Conservation (phyloP, 1,139 yeast genomes). For the Debaryomycetaceae sp. region DNA sequence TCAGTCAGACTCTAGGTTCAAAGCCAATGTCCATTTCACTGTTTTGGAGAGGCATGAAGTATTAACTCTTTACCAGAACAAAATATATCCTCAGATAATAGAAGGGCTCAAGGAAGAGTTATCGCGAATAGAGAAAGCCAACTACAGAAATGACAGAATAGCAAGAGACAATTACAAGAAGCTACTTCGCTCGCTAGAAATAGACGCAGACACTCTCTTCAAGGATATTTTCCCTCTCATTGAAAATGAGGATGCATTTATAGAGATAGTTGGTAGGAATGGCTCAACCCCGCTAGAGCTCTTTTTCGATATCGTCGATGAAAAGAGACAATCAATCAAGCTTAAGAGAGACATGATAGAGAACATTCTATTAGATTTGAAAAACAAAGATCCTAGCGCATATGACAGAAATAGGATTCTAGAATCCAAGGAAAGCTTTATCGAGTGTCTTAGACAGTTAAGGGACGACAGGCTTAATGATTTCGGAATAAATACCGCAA, state of each 20-base stretch:
- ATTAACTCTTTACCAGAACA: conserved; percentile 48
- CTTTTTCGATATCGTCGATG: conserved; percentile 74
- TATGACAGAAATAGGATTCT: conserved; percentile 15
- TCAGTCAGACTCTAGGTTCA: conserved; percentile 47
- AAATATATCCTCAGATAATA: conserved; percentile 40
- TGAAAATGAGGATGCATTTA: conserved; percentile 56
- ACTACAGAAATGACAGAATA: conserved; percentile 56
- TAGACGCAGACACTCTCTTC: conserved; percentile 61
- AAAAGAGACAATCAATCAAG: conserved; percentile 51
- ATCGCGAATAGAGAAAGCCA: conserved; percentile 31
- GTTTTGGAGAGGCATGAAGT: conserved; percentile 58
- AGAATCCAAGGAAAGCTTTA: conserved; percentile 17
- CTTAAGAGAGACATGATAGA: conserved; percentile 60
- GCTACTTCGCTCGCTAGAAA: conserved; percentile 36
- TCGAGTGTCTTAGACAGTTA: conserved; percentile 13
- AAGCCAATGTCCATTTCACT: conserved; percentile 56
- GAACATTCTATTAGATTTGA: conserved; percentile 42
- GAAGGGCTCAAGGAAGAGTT: conserved; percentile 33
- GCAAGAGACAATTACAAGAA: conserved; percentile 59
- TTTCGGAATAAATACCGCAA: conserved; percentile 12
- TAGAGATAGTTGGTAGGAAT: conserved; percentile 64
- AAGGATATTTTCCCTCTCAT: conserved; percentile 49
- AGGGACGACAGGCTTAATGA: conserved; percentile 27
- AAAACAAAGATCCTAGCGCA: conserved; percentile 8
- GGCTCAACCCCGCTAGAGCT: conserved; percentile 81